phyloP scores from a whole-genome alignment of 139 green algal genomes.

The Zygnema circumcarinatum region DNA sequence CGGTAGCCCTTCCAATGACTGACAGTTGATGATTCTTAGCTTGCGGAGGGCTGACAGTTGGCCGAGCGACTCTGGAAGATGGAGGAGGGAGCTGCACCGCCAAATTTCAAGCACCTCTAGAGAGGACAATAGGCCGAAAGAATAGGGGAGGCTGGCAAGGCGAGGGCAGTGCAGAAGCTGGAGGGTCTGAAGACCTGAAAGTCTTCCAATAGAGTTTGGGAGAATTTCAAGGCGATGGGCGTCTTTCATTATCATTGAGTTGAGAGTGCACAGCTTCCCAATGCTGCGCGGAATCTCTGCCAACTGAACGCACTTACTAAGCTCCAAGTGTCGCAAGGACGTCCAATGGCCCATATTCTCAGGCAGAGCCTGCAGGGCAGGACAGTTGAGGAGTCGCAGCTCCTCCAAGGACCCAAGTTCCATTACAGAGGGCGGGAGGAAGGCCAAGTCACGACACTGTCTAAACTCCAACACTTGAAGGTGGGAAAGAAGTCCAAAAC shows the following conservation, averaged over 20 bases:
- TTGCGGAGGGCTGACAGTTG: not conserved
- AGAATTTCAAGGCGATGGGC: constrained; percentile 7
- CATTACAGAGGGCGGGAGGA: not conserved
- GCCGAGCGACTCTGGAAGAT: constrained; percentile 22
- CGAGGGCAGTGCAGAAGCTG: constrained; percentile 20
- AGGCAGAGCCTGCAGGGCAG: not conserved
- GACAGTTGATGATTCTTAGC: not conserved
- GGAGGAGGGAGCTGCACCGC: constrained; percentile 16
- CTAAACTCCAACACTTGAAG: not conserved
- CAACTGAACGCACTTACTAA: not conserved
- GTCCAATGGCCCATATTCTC: not conserved
- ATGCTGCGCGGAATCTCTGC: not conserved
- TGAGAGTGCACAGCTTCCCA: not conserved
- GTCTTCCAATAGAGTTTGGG: not conserved
- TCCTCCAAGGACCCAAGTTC: not conserved
- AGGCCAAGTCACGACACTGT: not conserved
- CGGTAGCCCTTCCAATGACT: not conserved
- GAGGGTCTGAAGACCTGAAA: not conserved
- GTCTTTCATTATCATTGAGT: constrained; percentile 32
- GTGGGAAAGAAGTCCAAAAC: not conserved
- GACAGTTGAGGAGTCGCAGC: constrained; percentile 16
- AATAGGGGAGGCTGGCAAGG: not conserved
- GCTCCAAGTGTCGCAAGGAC: not conserved
- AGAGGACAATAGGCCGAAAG: constrained; percentile 17
- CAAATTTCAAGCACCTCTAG: constrained; percentile 17